Evolutionary conservation across 169 alveolate species (phyloP).

Genomic region (Plasmodium vivax): DNA sequence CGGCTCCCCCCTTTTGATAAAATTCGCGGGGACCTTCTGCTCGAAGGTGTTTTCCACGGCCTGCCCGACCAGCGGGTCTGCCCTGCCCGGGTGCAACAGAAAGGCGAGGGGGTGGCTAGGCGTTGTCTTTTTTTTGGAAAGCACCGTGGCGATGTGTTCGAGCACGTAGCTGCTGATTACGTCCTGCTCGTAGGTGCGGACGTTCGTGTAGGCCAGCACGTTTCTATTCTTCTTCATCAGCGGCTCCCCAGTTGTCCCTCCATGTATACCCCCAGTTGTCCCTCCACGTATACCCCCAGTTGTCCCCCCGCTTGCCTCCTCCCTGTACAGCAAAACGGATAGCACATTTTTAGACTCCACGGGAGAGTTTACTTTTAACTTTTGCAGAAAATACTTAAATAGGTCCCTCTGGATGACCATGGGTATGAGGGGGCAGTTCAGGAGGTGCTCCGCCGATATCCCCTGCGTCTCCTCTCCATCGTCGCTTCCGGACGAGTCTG

Average conservation of each 20-base stretch:
- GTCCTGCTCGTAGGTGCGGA: slow-evolving; percentile 45
- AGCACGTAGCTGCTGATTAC: slow-evolving; percentile 51
- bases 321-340: slow-evolving; percentile 2
- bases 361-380: slow-evolving; percentile 28
- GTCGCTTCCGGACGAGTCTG: background rate
- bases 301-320: background rate
- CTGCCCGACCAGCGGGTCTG: background rate
- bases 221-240: slow-evolving; percentile 21
- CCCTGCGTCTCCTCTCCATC: background rate
- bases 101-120: slow-evolving; percentile 33
- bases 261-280: background rate
- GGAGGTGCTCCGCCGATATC: slow-evolving; percentile 49
- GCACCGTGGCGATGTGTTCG: slow-evolving; percentile 14
- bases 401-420: slow-evolving; percentile 67
- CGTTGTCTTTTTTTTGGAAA: slow-evolving; percentile 27
- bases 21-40: slow-evolving; percentile 8
- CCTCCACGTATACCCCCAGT: no score
- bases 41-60: background rate
- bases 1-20: background rate
- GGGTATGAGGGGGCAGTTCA: slow-evolving; percentile 61
- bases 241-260: background rate
- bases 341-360: slow-evolving; percentile 41
- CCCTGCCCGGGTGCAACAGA: background rate
- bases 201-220: background rate
- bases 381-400: slow-evolving; percentile 55